Evolutionary conservation across 805 yeast species (phyloP).

Genomic region (Kazachstania bromeliacearum): DNA sequence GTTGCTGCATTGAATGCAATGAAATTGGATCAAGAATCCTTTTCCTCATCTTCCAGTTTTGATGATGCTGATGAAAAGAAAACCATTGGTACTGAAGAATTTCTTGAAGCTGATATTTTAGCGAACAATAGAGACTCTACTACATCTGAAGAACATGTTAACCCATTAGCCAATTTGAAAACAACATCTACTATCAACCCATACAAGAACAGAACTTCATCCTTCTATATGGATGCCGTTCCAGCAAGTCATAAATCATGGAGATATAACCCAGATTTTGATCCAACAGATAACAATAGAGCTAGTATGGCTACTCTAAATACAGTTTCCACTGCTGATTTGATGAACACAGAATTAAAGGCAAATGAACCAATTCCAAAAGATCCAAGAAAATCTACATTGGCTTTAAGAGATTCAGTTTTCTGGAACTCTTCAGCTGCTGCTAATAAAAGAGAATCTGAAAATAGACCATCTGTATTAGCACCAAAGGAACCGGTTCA

Average conservation of each 20-base stretch:
- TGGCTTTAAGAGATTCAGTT: constrained; percentile 35
- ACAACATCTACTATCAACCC: constrained; percentile 18
- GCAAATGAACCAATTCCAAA: constrained; percentile 43
- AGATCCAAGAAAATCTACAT: constrained; percentile 34
- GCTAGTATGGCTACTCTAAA: constrained; percentile 64
- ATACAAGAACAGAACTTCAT: constrained; percentile 21
- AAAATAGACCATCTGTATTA: background rate
- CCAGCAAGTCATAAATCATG: constrained; percentile 43
- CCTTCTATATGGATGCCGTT: constrained; percentile 27
- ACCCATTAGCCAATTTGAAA: constrained; percentile 11
- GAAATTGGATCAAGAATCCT: constrained; percentile 40
- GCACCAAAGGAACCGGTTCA: too few species aligned
- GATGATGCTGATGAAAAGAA: constrained; percentile 31
- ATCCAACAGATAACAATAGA: constrained; percentile 35
- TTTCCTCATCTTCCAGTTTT: constrained; percentile 31
- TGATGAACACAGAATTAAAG: constrained; percentile 68
- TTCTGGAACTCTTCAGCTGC: constrained; percentile 17
- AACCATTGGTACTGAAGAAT: constrained; percentile 10
- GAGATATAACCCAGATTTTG: constrained; percentile 35
- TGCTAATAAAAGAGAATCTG: background rate
- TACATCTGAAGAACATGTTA: background rate
- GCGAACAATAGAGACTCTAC: background rate
- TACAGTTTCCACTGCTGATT: constrained; percentile 78
- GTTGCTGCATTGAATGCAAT: constrained; percentile 43
- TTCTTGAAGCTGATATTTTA: too few species aligned